Conservation (phyloP, 139 green algal species). For the Marvania coccoides region DNA sequence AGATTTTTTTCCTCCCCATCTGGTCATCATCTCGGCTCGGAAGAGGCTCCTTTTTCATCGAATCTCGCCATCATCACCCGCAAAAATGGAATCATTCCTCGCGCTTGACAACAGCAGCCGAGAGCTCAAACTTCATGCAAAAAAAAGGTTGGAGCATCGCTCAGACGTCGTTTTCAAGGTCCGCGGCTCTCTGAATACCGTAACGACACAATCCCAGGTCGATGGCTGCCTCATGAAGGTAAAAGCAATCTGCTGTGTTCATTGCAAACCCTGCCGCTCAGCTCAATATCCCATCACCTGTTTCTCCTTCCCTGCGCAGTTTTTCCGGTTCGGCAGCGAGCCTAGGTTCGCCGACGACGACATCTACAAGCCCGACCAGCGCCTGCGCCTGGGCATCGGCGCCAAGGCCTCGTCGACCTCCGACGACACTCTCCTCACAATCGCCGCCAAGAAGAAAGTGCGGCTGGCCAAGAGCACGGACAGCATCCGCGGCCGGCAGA, state of each 20-base stretch:
- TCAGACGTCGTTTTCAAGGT: constrained; percentile 14
- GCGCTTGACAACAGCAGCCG: neutral
- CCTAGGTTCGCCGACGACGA: neutral
- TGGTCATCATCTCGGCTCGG: too few relatives aligned
- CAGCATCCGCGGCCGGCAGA: neutral
- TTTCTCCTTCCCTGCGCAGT: too few relatives aligned
- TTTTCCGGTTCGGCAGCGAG: constrained; percentile 6
- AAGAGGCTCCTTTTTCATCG: too few relatives aligned
- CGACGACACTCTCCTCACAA: constrained; percentile 11
- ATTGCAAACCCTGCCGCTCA: neutral
- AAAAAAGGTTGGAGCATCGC: constrained; percentile 10
- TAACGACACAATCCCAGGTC: constrained; percentile 1
- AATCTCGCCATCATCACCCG: too few relatives aligned
- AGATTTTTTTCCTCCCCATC: too few relatives aligned
- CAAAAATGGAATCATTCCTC: constrained; percentile 15
- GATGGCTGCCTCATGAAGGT: constrained; percentile 12
- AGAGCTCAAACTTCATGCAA: constrained; percentile 11
- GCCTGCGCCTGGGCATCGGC: constrained; percentile 15
- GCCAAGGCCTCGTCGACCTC: constrained; percentile 8
- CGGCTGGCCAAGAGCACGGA: neutral
- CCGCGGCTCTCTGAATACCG: constrained; percentile 12
- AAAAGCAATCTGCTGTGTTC: neutral
- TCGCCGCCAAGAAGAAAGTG: constrained; percentile 28
- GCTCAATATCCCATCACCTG: too few relatives aligned
- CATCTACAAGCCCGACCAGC: constrained; percentile 17